Conservation (phyloP, 2,329 filamentous ascomycete genomes). For the Cordyceps fumosorosea region DNA sequence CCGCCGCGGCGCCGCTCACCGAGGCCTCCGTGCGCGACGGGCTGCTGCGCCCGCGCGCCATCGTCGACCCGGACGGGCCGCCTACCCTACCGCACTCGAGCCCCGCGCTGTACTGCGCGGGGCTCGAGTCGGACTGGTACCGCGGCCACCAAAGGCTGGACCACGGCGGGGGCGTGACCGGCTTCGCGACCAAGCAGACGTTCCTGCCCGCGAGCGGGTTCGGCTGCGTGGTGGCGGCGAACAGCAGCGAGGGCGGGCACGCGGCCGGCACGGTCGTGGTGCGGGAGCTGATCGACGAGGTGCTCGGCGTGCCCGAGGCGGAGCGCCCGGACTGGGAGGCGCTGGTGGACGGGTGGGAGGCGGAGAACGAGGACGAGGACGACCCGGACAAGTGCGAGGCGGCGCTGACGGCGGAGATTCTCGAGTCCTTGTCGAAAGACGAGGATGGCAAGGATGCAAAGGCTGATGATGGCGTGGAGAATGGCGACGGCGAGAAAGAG, state of each 20-base stretch:
- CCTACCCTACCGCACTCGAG: conserved; percentile 7
- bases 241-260: conserved; percentile 16
- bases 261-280: conserved; percentile 16
- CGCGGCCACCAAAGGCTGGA: conserved; percentile 18
- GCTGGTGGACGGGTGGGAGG: background rate
- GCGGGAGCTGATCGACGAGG: conserved; percentile 19
- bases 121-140: conserved; percentile 21
- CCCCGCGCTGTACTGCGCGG: conserved; percentile 17
- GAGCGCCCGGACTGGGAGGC: conserved; percentile 8
- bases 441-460: background rate
- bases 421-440: background rate
- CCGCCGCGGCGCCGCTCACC: conserved; percentile 20
- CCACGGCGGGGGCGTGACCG: conserved; percentile 22
- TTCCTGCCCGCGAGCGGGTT: conserved; percentile 23
- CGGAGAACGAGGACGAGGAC: background rate
- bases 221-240: conserved; percentile 22
- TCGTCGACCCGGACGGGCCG: conserved; percentile 14
- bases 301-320: background rate
- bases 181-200: conserved; percentile 21
- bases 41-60: conserved; percentile 17
- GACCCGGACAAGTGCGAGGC: background rate
- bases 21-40: conserved; percentile 19
- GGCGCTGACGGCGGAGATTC: background rate
- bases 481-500: background rate
- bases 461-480: background rate